A percentile compares a stretch with the other conserved stretches of the same genome.
These are phyloP conservation scores for Cryptococcus sp. DNA, from an alignment of 1,284 basidiomycete genomes.

Conservation along the genomic window DNA sequence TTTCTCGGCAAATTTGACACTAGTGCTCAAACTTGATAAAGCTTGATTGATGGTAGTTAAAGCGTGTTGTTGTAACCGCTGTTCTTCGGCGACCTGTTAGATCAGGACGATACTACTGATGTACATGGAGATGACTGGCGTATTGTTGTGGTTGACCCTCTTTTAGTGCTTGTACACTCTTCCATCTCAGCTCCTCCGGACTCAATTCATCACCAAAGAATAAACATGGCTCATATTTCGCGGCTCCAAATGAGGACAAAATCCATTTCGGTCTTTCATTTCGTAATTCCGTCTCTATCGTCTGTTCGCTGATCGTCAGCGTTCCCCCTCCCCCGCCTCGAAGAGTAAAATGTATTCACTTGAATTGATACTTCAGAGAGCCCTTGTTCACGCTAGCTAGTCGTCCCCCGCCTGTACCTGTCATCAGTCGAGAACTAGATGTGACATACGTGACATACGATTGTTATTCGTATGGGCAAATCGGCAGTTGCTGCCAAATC, in stretches of 20 bases:
- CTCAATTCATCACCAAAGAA: constrained; percentile 68
- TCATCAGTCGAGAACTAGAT: background rate
- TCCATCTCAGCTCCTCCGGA: constrained; percentile 73
- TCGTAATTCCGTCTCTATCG: constrained; percentile 30
- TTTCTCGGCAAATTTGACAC: constrained; percentile 25
- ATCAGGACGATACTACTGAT: background rate
- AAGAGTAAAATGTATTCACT: constrained; percentile 16
- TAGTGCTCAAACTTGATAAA: constrained; percentile 20
- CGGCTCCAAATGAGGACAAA: constrained; percentile 68
- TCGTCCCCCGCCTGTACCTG: constrained; percentile 1
- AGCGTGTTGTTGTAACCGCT: constrained; percentile 18
- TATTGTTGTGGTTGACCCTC: constrained; percentile 63
- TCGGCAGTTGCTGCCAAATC: constrained; percentile 32
- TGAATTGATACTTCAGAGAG: constrained; percentile 32
- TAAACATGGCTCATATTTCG: constrained; percentile 69
- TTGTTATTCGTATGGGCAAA: constrained; percentile 30
- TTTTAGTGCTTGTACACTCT: constrained; percentile 59
- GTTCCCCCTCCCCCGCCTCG: background rate
- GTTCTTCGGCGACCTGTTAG: constrained; percentile 35
- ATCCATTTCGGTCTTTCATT: constrained; percentile 64
- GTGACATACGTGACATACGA: background rate
- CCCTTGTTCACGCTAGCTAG: constrained; percentile 3
- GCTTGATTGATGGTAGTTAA: constrained; percentile 25
- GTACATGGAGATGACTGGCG: constrained; percentile 47
- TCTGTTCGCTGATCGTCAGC: constrained; percentile 24